Conservation (phyloP, 1,139 yeast genomes). For the Hansenula anomala region DNA sequence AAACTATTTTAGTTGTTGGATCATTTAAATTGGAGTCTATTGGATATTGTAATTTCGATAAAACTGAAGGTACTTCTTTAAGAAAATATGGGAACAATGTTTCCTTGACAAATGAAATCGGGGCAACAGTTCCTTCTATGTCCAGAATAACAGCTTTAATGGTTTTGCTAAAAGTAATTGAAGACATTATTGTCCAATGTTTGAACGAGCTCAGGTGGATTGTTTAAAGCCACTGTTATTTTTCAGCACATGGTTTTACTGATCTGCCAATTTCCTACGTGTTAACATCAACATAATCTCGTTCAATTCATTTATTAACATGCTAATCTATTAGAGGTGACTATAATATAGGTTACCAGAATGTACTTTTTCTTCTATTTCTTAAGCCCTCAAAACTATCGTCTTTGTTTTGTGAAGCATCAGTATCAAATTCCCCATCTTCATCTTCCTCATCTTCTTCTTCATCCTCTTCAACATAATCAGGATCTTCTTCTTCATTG, state of each 20-base stretch:
- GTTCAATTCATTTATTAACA: too few relatives aligned
- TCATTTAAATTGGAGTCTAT: constrained; percentile 9
- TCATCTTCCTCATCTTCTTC: constrained; percentile 7
- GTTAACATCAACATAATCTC: too few relatives aligned
- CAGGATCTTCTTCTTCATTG: constrained; percentile 9
- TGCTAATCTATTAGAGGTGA: too few relatives aligned
- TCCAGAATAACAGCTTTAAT: constrained; percentile 47
- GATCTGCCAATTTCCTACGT: too few relatives aligned
- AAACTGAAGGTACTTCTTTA: constrained; percentile 26
- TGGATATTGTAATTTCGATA: constrained; percentile 34
- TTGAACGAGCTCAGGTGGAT: background rate
- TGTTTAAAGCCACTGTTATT: too few relatives aligned
- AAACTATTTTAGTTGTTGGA: constrained; percentile 7
- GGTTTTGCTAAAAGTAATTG: background rate
- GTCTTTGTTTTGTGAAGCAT: background rate
- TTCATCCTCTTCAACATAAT: background rate
- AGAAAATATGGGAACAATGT: constrained; percentile 49
- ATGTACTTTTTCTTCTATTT: constrained; percentile 2
- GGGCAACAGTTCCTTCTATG: constrained; percentile 91
- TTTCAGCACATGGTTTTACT: too few relatives aligned
- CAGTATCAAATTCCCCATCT: constrained; percentile 2
- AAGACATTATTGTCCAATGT: background rate
- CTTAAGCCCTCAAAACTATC: background rate
- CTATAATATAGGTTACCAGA: too few relatives aligned
- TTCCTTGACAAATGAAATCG: constrained; percentile 82